Evolutionary conservation across 1,139 yeast genomes (phyloP).

Genomic region (Blastobotrys buckinghamii): DNA sequence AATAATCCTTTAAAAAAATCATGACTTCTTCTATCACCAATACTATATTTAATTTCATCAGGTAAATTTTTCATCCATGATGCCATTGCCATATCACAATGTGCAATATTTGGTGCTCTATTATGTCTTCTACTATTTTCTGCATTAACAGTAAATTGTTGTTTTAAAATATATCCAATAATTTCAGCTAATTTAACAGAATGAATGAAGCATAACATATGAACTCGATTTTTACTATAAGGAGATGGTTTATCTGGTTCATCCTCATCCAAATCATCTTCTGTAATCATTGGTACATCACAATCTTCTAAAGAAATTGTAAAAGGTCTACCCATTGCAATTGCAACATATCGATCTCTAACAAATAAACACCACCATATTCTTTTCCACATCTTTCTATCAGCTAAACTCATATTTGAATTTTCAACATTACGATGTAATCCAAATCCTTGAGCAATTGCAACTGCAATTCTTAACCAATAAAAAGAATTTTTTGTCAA

Average conservation of each 20-base stretch:
- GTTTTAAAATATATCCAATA: conserved; percentile 63
- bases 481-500: conserved; percentile 68
- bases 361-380: conserved; percentile 79
- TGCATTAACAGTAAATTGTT: conserved; percentile 68
- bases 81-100: conserved; percentile 77
- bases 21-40: conserved; percentile 47
- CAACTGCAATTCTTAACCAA: conserved; percentile 71
- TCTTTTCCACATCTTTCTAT: conserved; percentile 58
- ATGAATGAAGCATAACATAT: conserved; percentile 55
- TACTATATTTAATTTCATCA: conserved; percentile 54
- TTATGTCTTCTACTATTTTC: conserved; percentile 45
- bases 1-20: conserved; percentile 56
- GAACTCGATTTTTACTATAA: conserved; percentile 45
- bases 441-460: conserved; percentile 76
- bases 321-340: conserved; percentile 72
- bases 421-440: conserved; percentile 48
- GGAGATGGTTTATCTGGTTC: conserved; percentile 38
- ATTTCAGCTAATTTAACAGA: conserved; percentile 66
- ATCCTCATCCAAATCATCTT: conserved; percentile 59
- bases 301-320: conserved; percentile 68
- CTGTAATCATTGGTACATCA: conserved; percentile 67
- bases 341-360: conserved; percentile 65
- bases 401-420: conserved; percentile 34
- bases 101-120: conserved; percentile 53
- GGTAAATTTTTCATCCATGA: conserved; percentile 73